Base-by-base conservation (phyloP, 805 yeast species). In the Yamadazyma paraphyllophila region DNA sequence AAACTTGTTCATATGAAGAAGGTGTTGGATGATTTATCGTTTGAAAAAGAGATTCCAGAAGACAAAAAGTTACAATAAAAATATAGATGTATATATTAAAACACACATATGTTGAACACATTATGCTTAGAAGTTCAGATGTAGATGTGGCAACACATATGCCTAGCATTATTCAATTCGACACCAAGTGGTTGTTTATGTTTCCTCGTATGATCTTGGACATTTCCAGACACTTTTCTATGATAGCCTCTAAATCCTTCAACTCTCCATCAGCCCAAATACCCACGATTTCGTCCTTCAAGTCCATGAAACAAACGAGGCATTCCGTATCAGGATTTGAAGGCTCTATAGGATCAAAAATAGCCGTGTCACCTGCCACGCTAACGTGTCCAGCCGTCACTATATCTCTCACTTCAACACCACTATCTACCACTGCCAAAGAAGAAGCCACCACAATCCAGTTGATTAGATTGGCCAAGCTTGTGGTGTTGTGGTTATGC, bases 381-480 rank as follows among this genome's bases (percentile, higher is more conserved):
- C 29, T 39, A n/a, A 70, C 66, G 50, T 73, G 74, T 1, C 88
- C 86, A 50, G 84, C 74, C 7, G 89, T 78, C 1, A 90, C 91
- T 49, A 90, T 68, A 57, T 91, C 96, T 45, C 78, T 72, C 25
- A 89, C 61, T 55, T 91, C 95, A 24, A 92, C 81, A 7, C 90
- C 90, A 0, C 97, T 84, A 63, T 94, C 94, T 0, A 87, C 82
- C 46, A 94, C 63, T 0, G 97, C 96, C 41, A 89, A 60, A 3
- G 86, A 79, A 0, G 87, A 75, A 32, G 82, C 76, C 51, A 82
- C 83, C n/a, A 80, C 72, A 2, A 83, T 67, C 67, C 82, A 78
- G 17, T 76, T 72, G 16, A 71, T 60, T 43, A 76, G 63, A 39
- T 76, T 69, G 37, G 70, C 56, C 40, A 73, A 56, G 11, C 46